Conservation (phyloP, 495 filamentous ascomycete species). For the Talaromyces nanjingensis region DNA sequence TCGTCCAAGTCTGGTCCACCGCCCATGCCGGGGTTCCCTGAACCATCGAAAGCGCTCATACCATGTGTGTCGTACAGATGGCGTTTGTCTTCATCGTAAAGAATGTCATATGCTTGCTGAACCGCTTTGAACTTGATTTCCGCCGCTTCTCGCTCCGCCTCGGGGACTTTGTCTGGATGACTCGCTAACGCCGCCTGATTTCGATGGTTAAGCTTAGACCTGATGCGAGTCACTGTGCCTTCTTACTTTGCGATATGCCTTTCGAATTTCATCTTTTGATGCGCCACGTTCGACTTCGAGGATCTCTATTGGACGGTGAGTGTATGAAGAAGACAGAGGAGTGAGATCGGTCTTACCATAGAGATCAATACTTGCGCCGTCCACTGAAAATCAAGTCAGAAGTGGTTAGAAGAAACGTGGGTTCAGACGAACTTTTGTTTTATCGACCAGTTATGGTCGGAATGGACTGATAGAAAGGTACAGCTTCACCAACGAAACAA, state of each 20-base stretch:
- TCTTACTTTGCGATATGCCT: constrained; percentile 90
- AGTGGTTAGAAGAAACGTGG: background rate
- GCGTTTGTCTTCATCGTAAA: constrained; percentile 91
- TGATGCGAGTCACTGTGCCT: background rate
- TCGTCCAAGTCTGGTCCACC: constrained; percentile 80
- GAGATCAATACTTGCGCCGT: constrained; percentile 32
- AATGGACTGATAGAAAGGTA: background rate
- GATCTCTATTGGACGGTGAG: constrained; percentile 48
- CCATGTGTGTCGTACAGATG: constrained; percentile 87
- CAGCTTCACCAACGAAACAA: background rate
- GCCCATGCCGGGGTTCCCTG: constrained; percentile 58
- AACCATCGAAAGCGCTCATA: constrained; percentile 84
- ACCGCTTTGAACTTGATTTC: constrained; percentile 87
- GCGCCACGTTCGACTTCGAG: constrained; percentile 65
- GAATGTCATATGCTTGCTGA: constrained; percentile 93
- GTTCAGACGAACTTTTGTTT: background rate
- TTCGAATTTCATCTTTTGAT: constrained; percentile 81
- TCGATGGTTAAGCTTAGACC: background rate
- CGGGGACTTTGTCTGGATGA: constrained; percentile 94
- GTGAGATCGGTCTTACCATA: constrained; percentile 28
- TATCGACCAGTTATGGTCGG: background rate
- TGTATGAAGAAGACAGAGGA: background rate
- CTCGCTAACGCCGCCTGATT: constrained; percentile 73
- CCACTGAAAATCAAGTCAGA: constrained; percentile 24
- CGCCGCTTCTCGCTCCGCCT: constrained; percentile 72